Percentiles rank a stretch among this genome's conserved stretches.
Conservation (phyloP, 1,284 basidiomycete species). For the Malassezia cuniculi region DNA sequence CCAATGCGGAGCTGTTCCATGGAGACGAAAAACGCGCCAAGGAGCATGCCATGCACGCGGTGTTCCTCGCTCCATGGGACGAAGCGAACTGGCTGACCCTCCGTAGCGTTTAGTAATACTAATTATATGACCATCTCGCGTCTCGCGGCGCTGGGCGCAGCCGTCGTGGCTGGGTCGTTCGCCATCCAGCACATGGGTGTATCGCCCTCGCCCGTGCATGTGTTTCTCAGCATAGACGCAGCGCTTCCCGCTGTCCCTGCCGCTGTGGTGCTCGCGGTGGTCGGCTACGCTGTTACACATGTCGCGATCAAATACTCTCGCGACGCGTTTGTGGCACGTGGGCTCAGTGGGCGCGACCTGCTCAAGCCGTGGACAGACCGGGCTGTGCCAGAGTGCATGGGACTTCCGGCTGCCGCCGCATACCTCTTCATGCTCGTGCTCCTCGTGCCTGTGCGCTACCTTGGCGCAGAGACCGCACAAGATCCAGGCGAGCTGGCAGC, state of each 20-base stretch:
- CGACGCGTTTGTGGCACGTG: slow-evolving; percentile 24
- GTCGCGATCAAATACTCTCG: slow-evolving; percentile 18
- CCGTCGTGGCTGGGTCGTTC: no score
- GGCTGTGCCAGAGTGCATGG: slow-evolving; percentile 76
- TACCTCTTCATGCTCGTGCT: slow-evolving; percentile 63
- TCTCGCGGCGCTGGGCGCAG: no score
- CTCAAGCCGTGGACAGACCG: slow-evolving; percentile 17
- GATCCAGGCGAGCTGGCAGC: slow-evolving; percentile 59
- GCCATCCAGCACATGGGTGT: no score
- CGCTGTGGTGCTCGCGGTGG: slow-evolving; percentile 17
- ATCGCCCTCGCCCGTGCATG: no score
- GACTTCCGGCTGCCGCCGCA: slow-evolving; percentile 73
- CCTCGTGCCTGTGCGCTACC: slow-evolving; percentile 42
- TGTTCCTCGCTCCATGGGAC: slow-evolving; percentile 47
- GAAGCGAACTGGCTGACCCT: slow-evolving; percentile 49
- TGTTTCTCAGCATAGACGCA: no score
- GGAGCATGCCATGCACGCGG: slow-evolving; percentile 5
- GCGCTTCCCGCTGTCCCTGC: slow-evolving; percentile 22
- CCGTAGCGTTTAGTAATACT: no score
- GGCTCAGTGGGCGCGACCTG: slow-evolving; percentile 35
- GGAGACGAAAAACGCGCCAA: no score
- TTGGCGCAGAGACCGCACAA: slow-evolving; percentile 19
- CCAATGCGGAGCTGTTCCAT: no score
- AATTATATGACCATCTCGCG: no score
- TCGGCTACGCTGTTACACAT: slow-evolving; percentile 20